Evolutionary conservation across 441 rosid genomes (phyloP).

Genomic region (Kokia cookei): DNA sequence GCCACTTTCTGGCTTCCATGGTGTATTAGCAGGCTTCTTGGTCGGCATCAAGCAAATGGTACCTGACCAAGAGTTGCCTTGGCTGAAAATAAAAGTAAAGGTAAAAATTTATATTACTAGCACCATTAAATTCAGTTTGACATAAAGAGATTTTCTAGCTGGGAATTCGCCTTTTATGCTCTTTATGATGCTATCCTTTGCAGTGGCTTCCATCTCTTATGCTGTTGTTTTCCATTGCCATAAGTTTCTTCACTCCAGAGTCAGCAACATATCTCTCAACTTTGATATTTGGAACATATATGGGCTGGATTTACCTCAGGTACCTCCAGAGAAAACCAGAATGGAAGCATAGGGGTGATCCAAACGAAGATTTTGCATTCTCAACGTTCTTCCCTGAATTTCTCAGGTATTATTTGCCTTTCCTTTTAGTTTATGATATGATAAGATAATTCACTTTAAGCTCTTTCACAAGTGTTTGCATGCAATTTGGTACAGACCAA

Average conservation of each 20-base stretch:
- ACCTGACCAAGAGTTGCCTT: conserved; percentile 83
- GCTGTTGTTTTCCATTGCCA: conserved; percentile 53
- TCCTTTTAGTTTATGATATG: background rate
- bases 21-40: conserved; percentile 78
- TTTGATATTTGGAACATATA: conserved; percentile 76
- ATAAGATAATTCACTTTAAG: background rate
- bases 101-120: conserved; percentile 23
- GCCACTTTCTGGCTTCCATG: conserved; percentile 95
- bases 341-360: conserved; percentile 86
- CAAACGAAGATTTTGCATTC: conserved; percentile 88
- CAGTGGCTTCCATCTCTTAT: conserved; percentile 94
- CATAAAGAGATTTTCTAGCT: background rate
- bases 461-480: background rate
- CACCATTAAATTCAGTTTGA: background rate
- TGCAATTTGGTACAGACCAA: conserved; percentile 40
- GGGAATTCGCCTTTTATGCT: background rate
- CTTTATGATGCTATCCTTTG: conserved; percentile 14
- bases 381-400: conserved; percentile 88
- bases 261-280: conserved; percentile 79
- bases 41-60: conserved; percentile 94
- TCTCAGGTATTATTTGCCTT: conserved; percentile 44
- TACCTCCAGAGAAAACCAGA: conserved; percentile 80
- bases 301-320: conserved; percentile 91
- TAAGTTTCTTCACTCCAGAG: conserved; percentile 70
- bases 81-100: conserved; percentile 81